phyloP scores from a whole-genome alignment of 2,329 filamentous ascomycete species.

The Myriosclerotinia duriaeana region DNA sequence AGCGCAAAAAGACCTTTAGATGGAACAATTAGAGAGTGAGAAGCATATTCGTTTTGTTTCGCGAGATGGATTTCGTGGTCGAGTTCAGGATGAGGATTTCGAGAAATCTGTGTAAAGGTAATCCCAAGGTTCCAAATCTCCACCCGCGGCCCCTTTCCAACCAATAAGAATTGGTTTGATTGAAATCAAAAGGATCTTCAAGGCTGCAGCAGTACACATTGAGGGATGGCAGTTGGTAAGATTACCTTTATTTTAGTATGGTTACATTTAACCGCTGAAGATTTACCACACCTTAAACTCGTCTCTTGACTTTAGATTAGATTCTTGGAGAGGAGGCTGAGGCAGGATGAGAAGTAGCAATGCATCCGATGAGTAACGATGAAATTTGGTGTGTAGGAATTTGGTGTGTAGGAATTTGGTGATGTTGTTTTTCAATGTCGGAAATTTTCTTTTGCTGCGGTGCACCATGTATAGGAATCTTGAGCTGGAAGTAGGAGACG shows the following conservation, averaged over 20 bases:
- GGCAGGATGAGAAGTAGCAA: neutral
- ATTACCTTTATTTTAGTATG: too few relatives aligned
- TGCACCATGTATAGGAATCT: neutral
- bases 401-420: neutral
- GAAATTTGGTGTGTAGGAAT: too few relatives aligned
- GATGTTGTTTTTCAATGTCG: too few relatives aligned
- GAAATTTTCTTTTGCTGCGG: neutral
- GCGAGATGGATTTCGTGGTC: neutral
- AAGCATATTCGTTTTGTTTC: neutral
- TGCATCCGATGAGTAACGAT: neutral
- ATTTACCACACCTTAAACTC: neutral
- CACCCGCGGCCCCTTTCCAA: neutral
- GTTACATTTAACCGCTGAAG: neutral
- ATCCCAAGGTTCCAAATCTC: neutral
- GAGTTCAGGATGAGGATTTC: neutral
- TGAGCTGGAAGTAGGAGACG: neutral
- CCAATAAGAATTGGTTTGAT: neutral
- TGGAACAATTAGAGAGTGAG: neutral
- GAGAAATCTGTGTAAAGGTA: neutral
- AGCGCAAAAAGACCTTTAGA: neutral
- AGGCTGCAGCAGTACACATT: slow-evolving; percentile 13
- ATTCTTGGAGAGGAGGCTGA: neutral
- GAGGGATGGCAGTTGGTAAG: too few relatives aligned
- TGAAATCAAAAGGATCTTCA: neutral
- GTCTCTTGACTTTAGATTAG: slow-evolving; percentile 11